Evolutionary conservation across 306 rosid species (phyloP).

Genomic region (Dalbergia cultrata): DNA sequence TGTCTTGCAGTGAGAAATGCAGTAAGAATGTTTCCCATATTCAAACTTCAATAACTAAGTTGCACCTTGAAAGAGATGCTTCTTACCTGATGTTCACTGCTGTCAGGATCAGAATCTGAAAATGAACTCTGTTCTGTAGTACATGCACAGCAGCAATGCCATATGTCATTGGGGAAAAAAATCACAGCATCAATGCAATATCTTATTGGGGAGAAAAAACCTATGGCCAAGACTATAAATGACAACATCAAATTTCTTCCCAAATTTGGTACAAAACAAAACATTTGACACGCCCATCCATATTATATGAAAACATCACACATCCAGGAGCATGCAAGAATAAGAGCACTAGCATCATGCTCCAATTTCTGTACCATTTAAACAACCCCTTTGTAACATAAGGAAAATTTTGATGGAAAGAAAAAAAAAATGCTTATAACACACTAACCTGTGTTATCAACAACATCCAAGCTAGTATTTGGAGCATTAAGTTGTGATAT

Average conservation of each 20-base stretch:
- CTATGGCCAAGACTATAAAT: constrained; percentile 30
- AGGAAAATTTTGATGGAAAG: constrained; percentile 27
- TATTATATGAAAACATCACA: constrained; percentile 29
- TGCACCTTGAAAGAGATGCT: constrained; percentile 37
- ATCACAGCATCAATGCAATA: constrained; percentile 40
- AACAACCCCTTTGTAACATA: constrained; percentile 33
- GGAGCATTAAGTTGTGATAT: constrained; percentile 85
- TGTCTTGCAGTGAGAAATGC: constrained; percentile 57
- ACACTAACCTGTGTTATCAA: constrained; percentile 67
- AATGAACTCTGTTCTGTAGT: constrained; percentile 64
- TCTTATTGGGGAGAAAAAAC: constrained; percentile 33
- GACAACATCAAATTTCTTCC: constrained; percentile 29
- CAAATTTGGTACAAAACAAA: constrained; percentile 38
- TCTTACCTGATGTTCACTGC: constrained; percentile 71
- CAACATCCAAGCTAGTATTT: constrained; percentile 55
- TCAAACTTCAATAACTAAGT: constrained; percentile 46
- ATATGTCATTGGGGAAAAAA: constrained; percentile 32
- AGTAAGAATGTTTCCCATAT: constrained; percentile 47
- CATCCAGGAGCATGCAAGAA: constrained; percentile 27
- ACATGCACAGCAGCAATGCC: constrained; percentile 49
- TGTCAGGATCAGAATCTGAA: constrained; percentile 64
- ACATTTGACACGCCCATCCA: constrained; percentile 41
- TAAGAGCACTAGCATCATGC: constrained; percentile 26
- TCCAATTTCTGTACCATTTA: constrained; percentile 37
- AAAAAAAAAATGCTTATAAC: constrained; percentile 21